Evolutionary conservation across 495 filamentous ascomycete species (phyloP), one percentile per base, ranked within the genome.

Genomic region (Halenospora varia): DNA sequence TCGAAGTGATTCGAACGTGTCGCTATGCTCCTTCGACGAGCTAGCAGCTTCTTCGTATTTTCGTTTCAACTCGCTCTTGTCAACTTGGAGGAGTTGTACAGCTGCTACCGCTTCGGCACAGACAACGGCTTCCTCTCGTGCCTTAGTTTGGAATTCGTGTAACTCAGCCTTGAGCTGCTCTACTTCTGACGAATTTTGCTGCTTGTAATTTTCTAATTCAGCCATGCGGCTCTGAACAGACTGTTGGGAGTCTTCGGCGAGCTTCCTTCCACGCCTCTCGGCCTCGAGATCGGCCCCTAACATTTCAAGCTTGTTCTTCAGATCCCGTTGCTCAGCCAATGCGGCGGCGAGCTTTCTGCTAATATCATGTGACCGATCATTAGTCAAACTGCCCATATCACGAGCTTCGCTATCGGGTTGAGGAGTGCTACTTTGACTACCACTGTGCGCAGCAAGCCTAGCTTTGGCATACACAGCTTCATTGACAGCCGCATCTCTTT

Each of bases 401-500:
- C 78, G 78, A 17, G 80, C 70, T 10, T 70, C 70, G 10, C 68
- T 73, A 57, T 92, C 90, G 0, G 83, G 82, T 61, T 88, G 85
- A 9, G 88, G 85, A 1, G 88, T 88, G 52, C 87, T 84, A 18
- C 76, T 75, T 56, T 84, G 80, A 57, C 88, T 90, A 1, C 87
- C 86, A 51, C 83, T 80, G 57, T 90, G 88, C 1, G 91, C 92
- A 40, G 92, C 94, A 17, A 96, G 77, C 65, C 90, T 96, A 6
- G 95, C 89, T 65, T 96, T 96, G 20, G 92, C 90, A 74, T 97
- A 97, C 1, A 91, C 88, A 0, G 95, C 94, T 70, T 97, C 95
- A 59, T 83, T 87, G 41, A 99, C 82, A 17, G 94, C 94, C 18
- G 88, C 85, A 72, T 99, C 95, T 49, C 95, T 77, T 70, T 97